Base-by-base conservation (phyloP, 73 alveolate species). In the Tetrahymena elliotti region DNA sequence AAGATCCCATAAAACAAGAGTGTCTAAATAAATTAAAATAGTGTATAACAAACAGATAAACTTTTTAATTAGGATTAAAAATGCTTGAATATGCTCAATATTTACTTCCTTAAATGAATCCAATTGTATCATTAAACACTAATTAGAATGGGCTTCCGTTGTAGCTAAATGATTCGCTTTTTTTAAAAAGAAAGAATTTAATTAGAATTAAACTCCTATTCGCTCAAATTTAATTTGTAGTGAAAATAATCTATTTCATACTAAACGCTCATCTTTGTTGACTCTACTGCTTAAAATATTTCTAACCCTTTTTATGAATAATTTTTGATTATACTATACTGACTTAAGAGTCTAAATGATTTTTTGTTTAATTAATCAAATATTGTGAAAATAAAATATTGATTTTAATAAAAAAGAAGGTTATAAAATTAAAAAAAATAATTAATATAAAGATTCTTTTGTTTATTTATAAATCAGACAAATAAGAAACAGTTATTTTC, bases 1-100 rank as follows among this genome's bases (percentile, higher is more conserved):
- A 53, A 97, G 93, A 93, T 98, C 96, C 99, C 98, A 96, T 37
- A 96, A 94, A 82, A 96, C 41, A 24, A 98, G 94, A 35, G 98
- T 96, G 96, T 96, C 96, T 94, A 94, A 34, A 84, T 24, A 3
- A 38, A 12, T 4, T 31, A 11, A 94, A 83, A 53, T 11, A 52
- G n/a, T n/a, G n/a, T n/a, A n/a, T n/a, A n/a, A n/a, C n/a, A n/a
- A n/a, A 41, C 16, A 47, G 20, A 47, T 18, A 47, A 47, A 2
- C 27, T 18, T 24, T 31, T 68, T 68, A 68, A 0, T 68, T 6
- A 22, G 20, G 38, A 68, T 22, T n/a, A 27, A 27, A 31, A 68
- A 68, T 27, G 3, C 18, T 16, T 68, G 38, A n/a, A 10, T 27
- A 2, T 24, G 16, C 16, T 24, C 36, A 68, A 27, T 68, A 22